Evolutionary conservation across 1,284 basidiomycete species (phyloP), one percentile per base, ranked within the genome.

Genomic region (Kalmanozyma brasiliensis): DNA sequence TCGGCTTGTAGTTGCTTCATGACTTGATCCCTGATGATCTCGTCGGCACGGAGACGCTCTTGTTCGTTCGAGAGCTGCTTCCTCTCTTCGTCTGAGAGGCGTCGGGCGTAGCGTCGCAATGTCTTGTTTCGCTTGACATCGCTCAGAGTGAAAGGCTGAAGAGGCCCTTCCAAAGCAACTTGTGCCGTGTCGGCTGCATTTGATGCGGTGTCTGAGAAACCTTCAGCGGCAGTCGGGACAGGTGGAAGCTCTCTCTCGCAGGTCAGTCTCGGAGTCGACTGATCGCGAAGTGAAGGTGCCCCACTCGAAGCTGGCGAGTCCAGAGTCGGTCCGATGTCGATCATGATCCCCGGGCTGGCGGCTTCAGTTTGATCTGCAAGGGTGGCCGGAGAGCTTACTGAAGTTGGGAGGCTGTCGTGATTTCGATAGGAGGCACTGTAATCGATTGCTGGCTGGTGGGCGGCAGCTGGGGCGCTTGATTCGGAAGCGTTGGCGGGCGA

Each of bases 1-100:
- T 65, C 49, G 0, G 49, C 51, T 22, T 40, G 41, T 3, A 53
- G 49, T 47, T 53, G 58, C 17, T 11, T 53, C 51, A 58, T 65
- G 17, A 53, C 55, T 20, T 58, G 49, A 0, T 65, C 55, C 30
- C 53, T 43, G 14, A 52, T 64, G 4, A 32, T 45, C 16, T 64
- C 61, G 32, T 64, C 61, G 19, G 48, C 43, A n/a, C 48, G 61
- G 13, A 35, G 22, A 11, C 61, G 49, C 9, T 56, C 45, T 2
- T 34, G 22, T 26, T 52, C 38, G 23, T 55, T 40, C 14, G 52
- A 45, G 10, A 48, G 38, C 41, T 22, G 45, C 45, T 34, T 36
- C 6, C 33, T 37, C 4, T 48, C 44, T 11, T 55, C 45, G 11
- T 11, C 29, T 7, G 49, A 44, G 1, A 37, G 19, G 16, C 17